These are phyloP conservation scores for Triticum turgidum DNA, from an alignment of 176 grass and related monocot species.

Conservation along the genomic window DNA sequence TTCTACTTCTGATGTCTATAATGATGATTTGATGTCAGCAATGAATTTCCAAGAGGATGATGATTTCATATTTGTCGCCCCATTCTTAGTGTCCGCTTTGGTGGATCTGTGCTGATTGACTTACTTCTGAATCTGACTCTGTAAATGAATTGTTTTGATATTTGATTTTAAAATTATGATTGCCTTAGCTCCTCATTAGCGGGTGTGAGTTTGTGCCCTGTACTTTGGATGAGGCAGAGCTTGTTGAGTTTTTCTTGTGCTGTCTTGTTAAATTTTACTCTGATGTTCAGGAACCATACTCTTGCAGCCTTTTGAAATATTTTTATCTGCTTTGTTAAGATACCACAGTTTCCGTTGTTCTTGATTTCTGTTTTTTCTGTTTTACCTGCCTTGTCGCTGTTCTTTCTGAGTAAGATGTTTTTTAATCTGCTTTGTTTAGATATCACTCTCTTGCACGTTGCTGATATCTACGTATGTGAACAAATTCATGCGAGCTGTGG, in stretches of 20 bases:
- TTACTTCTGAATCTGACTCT: not conserved
- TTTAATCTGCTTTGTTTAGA: not conserved
- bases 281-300: slow-evolving; percentile 61
- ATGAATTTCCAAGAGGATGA: not conserved
- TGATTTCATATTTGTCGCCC: not conserved
- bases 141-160: no score
- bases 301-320: not conserved
- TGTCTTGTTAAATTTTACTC: slow-evolving; percentile 37
- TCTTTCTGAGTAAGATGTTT: not conserved
- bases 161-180: no score
- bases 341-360: not conserved
- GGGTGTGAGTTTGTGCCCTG: slow-evolving; percentile 16
- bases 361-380: not conserved
- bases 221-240: slow-evolving; percentile 40
- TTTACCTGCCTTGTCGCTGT: not conserved
- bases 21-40: not conserved
- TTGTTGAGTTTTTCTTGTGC: slow-evolving; percentile 43
- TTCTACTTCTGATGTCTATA: no score
- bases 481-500: no score
- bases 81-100: not conserved
- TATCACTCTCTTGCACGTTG: no score
- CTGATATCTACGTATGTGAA: no score
- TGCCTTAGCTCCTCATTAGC: slow-evolving; percentile 12
- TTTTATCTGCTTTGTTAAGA: not conserved
- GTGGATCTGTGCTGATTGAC: not conserved